phyloP scores from a whole-genome alignment of 2,329 filamentous ascomycete genomes.

The Zasmidium angulare region DNA sequence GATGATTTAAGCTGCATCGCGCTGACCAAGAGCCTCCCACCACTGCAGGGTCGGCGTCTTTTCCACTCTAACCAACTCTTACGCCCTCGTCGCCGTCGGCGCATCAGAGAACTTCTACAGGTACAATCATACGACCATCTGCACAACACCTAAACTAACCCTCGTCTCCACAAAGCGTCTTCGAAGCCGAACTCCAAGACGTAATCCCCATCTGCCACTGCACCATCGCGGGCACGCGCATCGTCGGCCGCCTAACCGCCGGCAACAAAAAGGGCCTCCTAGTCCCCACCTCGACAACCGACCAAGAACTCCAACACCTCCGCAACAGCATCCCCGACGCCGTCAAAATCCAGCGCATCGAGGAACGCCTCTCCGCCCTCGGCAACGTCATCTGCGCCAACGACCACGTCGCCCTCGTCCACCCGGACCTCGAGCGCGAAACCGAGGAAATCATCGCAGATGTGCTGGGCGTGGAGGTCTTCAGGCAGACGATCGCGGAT shows the following conservation, averaged over 20 bases:
- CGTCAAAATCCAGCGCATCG: slow-evolving; percentile 94
- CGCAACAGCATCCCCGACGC: slow-evolving; percentile 89
- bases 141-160: background rate
- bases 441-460: slow-evolving; percentile 98
- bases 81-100: slow-evolving; percentile 89
- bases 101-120: slow-evolving; percentile 99
- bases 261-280: slow-evolving; percentile 96
- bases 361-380: slow-evolving; percentile 91
- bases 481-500: slow-evolving; percentile 92
- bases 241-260: slow-evolving; percentile 91
- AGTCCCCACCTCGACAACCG: slow-evolving; percentile 91
- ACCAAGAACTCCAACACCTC: slow-evolving; percentile 97
- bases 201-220: slow-evolving; percentile 95
- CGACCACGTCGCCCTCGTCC: slow-evolving; percentile 93
- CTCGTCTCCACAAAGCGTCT: slow-evolving; percentile 61
- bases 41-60: slow-evolving; percentile 87
- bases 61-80: slow-evolving; percentile 93
- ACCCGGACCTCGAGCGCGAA: slow-evolving; percentile 95
- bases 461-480: slow-evolving; percentile 84
- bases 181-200: slow-evolving; percentile 96
- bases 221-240: slow-evolving; percentile 93
- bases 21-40: slow-evolving; percentile 1
- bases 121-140: slow-evolving; percentile 41
- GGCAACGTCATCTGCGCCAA: slow-evolving; percentile 97
- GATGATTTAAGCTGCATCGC: background rate